Evolutionary conservation across 208 protist genomes (phyloP), one percentile per base, ranked within the genome.

Genomic region (Crithidia mellificae): DNA sequence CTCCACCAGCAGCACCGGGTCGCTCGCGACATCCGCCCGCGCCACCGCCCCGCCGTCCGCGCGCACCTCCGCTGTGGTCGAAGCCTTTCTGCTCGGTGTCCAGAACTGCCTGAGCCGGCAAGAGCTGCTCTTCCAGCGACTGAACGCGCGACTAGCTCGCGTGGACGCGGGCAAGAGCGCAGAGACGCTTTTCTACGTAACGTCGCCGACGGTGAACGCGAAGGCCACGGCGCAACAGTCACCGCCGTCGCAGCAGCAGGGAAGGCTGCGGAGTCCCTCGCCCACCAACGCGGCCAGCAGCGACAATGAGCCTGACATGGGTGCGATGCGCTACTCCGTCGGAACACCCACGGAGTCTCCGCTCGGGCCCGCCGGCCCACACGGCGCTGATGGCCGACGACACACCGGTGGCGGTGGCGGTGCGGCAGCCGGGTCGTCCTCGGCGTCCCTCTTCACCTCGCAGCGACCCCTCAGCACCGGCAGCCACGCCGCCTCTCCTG

Each of bases 71-170:
- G 69, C 69, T 19, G 54, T 49, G 2, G 47, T 75, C 11, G 62
- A 75, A 30, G 70, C 70, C 0, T 75, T 75, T 36, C 34, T 58
- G 1, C 54, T 75, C 30, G 54, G 70, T 20, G 22, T 69, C 2
- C 70, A 75, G 47, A 68, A 75, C 36, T 75, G 70, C 29, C 53
- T 75, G 12, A 62, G 30, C 46, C 36, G 43, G 36, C 70, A 75
- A 38, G 70, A 69, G 30, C 12, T 68, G 11, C 15, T 69, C 20
- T 65, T 75, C 20, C 46, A 59, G 39, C 62, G 46, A 7, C 38
- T 75, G 46, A 32, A 64, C 17, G 7, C n/a, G 36, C 36, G 36
- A 12, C 36, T 41, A 12, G 36, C 36, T 6, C 36, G 36, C 9
- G 36, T 41, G 36, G 36, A 41, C 36, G 36, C 36, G 36, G 12